Evolutionary conservation across 306 rosid species (phyloP), one percentile per base, ranked within the genome.

Genomic region (Vigna radiata): DNA sequence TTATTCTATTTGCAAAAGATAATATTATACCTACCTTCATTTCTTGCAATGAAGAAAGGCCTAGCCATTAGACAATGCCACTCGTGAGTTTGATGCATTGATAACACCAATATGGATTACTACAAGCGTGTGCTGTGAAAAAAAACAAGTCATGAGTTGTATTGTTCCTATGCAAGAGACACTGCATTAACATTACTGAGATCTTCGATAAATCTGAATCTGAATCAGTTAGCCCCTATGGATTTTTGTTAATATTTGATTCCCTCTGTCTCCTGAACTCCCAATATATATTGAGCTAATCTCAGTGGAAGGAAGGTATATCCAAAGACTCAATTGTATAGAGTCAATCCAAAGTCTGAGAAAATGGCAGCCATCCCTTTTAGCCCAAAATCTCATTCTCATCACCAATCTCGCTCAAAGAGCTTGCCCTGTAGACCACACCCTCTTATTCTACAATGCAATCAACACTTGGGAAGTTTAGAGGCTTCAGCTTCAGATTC

Each of bases 381-480:
- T 68, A 80, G 77, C 61, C 70, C 75, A 76, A 72, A 47, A 7
- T 81, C 81, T 3, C 77, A 79, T 68, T 80, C 79, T 3, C 75
- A 80, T 69, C 70, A 41, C 82, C 87, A 86, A 56, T 58, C 73
- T 62, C 78, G 79, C 50, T 83, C 87, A 12, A 77, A 86, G 31
- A 83, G 89, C 85, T 70, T 86, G 68, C 89, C 89, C 0, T 55
- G 83, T 37, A 74, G 27, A 52, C 79, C 87, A 43, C 89, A 86
- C 80, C 87, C 89, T 55, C 66, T 85, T 7, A 64, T 82, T 56
- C 86, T 82, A 18, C 85, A 82, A 43, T 85, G 88, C 84, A 85
- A 85, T 37, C 86, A 85, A 70, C 86, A 85, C 60, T 75, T 85
- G 25, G 68, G 70, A 47, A 75, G 31, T 70, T 75, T 82, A 65